A percentile compares a stretch with the other conserved stretches of the same genome.
Conservation (phyloP, 306 rosid species). For the Luffa aegyptiaca region DNA sequence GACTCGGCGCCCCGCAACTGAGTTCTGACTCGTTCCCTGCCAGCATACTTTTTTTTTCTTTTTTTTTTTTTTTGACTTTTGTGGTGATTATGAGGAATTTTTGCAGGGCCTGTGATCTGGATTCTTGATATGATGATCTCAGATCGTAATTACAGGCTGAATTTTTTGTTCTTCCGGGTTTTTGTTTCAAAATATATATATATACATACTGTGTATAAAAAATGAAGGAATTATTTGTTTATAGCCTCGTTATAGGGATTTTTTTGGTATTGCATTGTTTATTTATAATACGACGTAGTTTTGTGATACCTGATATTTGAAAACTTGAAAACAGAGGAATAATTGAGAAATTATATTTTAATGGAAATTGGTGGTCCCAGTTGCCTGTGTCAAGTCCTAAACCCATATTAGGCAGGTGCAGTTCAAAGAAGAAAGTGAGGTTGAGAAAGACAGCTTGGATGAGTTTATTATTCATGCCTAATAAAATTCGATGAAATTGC, state of each 20-base stretch:
- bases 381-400: not conserved
- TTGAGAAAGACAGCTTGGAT: not conserved
- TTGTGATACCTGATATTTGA: not conserved
- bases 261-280: not conserved
- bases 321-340: too few relatives aligned
- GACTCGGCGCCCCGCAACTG: slow-evolving; percentile 45
- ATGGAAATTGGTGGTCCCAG: not conserved
- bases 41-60: not conserved
- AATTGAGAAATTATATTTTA: not conserved
- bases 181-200: not conserved
- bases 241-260: not conserved
- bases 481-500: not conserved
- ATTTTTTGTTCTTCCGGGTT: not conserved
- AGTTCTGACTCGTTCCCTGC: not conserved
- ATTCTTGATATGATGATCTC: not conserved
- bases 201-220: not conserved
- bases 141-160: not conserved
- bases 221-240: not conserved
- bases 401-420: not conserved
- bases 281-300: not conserved
- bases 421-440: not conserved
- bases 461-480: not conserved
- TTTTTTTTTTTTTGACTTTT: not conserved
- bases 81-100: not conserved
- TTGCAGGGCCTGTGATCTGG: not conserved